These are phyloP conservation scores for Jackrogersella multiformis DNA, from an alignment of 495 filamentous ascomycete species.

Conservation along the genomic window DNA sequence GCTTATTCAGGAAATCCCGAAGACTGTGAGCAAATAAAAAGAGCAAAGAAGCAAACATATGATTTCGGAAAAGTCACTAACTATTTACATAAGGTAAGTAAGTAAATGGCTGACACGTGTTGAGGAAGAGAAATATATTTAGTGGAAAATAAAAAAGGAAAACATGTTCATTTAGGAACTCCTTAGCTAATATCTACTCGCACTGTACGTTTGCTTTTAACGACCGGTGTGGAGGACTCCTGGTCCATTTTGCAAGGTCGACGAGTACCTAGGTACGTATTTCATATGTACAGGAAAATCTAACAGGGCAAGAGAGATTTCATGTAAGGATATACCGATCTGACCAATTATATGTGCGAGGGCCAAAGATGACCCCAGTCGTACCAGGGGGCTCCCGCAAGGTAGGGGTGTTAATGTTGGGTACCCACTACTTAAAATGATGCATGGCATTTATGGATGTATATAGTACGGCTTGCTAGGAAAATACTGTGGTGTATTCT, in stretches of 20 bases:
- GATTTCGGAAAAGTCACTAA: background rate
- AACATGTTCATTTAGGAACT: background rate
- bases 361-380: slow-evolving; percentile 30
- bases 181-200: slow-evolving; percentile 1
- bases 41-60: slow-evolving; percentile 9
- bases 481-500: slow-evolving; percentile 19
- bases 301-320: slow-evolving; percentile 32
- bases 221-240: slow-evolving; percentile 32
- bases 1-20: slow-evolving; percentile 1
- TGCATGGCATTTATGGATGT: slow-evolving; percentile 34
- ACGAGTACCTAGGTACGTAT: slow-evolving; percentile 11
- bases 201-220: slow-evolving; percentile 39
- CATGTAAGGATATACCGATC: slow-evolving; percentile 34
- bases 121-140: background rate
- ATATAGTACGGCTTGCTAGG: slow-evolving; percentile 32
- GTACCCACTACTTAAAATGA: slow-evolving; percentile 30
- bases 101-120: background rate
- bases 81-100: background rate
- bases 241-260: slow-evolving; percentile 5
- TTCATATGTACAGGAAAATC: slow-evolving; percentile 19
- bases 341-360: slow-evolving; percentile 26
- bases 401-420: slow-evolving; percentile 22
- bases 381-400: slow-evolving; percentile 31
- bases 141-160: background rate
- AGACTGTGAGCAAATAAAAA: background rate